Base-by-base conservation (phyloP, 2,329 filamentous ascomycete genomes). In the Pseudogymnoascus sp. region DNA sequence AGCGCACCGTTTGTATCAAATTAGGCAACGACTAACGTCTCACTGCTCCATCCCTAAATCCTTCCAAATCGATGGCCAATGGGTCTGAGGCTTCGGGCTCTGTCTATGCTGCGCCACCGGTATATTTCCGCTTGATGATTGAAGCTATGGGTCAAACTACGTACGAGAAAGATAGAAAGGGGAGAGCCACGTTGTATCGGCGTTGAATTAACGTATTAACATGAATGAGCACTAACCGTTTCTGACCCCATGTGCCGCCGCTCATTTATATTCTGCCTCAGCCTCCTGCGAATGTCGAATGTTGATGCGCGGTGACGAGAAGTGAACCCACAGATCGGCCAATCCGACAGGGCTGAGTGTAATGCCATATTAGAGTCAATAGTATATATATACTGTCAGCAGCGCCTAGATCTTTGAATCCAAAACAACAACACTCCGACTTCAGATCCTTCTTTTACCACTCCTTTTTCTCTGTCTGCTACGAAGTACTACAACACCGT, bases 171-270 rank as follows among this genome's bases (percentile, higher is more conserved):
- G 9, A 33, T 6, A 28, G 17, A 17, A 13, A n/a, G 8, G 44
- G 15, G 23, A 50, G 15, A 17, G 44, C 44, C 23, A 50, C 23
- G 44, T 10, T 50, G 44, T 50, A 17, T 28, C 40, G 17, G 17
- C 40, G 9, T 42, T 21, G 17, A 11, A 13, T 21, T 21, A 21
- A 42, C 9, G 21, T 26, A 47, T 26, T n/a, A 26, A 26, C 42
- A 8, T 6, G 21, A 26, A 19, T 8, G 28, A 33, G 11, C 26
- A 57, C 50, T 57, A 57, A 57, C 50, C 28, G 6, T 33, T 57
- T 57, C 28, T 57, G 50, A 19, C 17, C 50, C 50, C n/a, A 57
- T 57, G 50, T 57, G 28, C 50, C 50, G 50, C 50, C 28, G 50
- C 11, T 33, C 50, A 57, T 33, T 28, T 57, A 21, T 33, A 57